Percentiles rank a stretch among this genome's conserved stretches.
Evolutionary conservation across 2,329 filamentous ascomycete species (phyloP).

Genomic region (Chaetomium sp.): DNA sequence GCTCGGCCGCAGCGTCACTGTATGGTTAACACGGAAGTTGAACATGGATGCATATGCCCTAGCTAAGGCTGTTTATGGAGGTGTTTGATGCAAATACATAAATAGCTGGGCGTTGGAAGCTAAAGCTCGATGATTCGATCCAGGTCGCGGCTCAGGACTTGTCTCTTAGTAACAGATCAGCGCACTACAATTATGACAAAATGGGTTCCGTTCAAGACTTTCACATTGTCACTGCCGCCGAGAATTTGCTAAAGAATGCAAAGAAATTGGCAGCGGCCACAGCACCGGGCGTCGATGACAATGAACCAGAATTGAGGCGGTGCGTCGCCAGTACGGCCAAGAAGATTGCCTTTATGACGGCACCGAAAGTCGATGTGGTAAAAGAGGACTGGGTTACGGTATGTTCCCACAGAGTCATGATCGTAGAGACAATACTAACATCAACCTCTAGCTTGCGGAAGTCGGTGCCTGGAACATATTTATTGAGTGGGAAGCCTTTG

Average conservation of each 20-base stretch:
- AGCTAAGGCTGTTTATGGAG: too few relatives aligned
- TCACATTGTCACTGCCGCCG: constrained; percentile 17
- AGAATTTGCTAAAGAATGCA: constrained; percentile 17
- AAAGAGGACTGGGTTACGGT: constrained; percentile 21
- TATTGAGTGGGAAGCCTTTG: constrained; percentile 26
- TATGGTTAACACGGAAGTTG: too few relatives aligned
- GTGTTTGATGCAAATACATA: too few relatives aligned
- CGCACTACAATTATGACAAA: too few relatives aligned
- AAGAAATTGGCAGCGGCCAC: constrained; percentile 9
- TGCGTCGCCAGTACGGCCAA: constrained; percentile 16
- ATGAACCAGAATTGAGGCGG: constrained; percentile 6
- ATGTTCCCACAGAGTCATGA: not conserved
- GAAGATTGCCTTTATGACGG: constrained; percentile 17
- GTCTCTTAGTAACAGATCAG: too few relatives aligned
- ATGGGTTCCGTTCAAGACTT: constrained; percentile 6
- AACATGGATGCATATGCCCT: too few relatives aligned
- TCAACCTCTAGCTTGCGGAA: constrained; percentile 13
- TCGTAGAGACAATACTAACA: not conserved
- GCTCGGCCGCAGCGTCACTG: too few relatives aligned
- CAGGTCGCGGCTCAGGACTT: too few relatives aligned
- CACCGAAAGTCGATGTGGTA: constrained; percentile 14
- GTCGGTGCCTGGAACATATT: constrained; percentile 21
- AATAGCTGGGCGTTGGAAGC: too few relatives aligned
- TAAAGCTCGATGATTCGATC: too few relatives aligned
- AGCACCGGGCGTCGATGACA: not conserved